Evolutionary conservation across 768 basidiomycete species (phyloP), one percentile per base, ranked within the genome.

Genomic region (Podaxis pistillaris): DNA sequence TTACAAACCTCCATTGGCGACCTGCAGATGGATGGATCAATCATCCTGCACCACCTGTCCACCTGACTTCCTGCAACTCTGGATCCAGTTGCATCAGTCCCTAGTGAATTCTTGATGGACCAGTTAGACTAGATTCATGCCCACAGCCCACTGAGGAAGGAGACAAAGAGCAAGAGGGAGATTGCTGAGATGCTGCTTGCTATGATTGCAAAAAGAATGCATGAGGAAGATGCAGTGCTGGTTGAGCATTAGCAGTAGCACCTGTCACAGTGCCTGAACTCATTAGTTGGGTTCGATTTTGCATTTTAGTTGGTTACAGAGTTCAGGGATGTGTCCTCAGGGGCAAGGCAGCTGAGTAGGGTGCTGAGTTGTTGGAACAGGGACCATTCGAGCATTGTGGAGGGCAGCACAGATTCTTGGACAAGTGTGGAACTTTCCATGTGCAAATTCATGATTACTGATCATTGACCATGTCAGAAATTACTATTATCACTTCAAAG

Each of bases 251-350:
- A 93, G 65, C 86, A 86, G 59, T 97, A 94, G 94, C 91, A 95
- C 71, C 79, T 82, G 13, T 78, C 73, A n/a, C 82, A 81, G 41
- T 93, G 94, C 69, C 82, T 84, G 3, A 89, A 94, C 65, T 88
- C 90, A 4, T 98, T 98, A 72, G 92, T 88, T 9, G 96, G 96
- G 1, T 88, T 86, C 65, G 93, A 94, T 46, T 87, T 98, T 67
- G 91, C 95, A 22, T 89, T 88, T 0, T 98, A 95, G 96, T 77
- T 97, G n/a, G 85, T 92, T n/a, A 84, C 91, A 33, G 91, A 95
- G 73, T 98, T 95, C 69, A 84, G 87, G 30, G 96, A 98, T 70
- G 86, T 97, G 5, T 88, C 90, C 1, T 91, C 89, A 15, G 80
- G 93, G 56, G 86, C 89, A 30, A 94, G 67, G 96, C 84, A 0